phyloP scores from a whole-genome alignment of 768 basidiomycete genomes.

The Hygrocybe punicea region DNA sequence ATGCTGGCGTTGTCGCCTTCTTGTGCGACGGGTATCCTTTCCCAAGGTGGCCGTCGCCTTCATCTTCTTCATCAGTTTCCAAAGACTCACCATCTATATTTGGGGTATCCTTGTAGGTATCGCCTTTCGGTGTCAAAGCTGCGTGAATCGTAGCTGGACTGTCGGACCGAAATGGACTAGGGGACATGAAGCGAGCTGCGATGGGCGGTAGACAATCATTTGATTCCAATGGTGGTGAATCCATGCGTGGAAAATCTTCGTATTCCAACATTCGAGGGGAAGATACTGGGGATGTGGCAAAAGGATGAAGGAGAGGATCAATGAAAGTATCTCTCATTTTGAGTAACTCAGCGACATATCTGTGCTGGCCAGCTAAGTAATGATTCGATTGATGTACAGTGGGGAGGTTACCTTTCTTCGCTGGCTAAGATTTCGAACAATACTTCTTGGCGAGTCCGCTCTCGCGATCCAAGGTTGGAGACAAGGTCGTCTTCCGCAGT shows the following conservation, averaged over 20 bases:
- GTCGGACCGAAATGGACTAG: constrained; percentile 41
- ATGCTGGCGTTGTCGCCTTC: constrained; percentile 23
- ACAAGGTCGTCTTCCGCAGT: constrained; percentile 93
- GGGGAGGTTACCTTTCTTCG: constrained; percentile 74
- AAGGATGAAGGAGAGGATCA: constrained; percentile 84
- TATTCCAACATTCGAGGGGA: constrained; percentile 62
- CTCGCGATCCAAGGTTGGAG: constrained; percentile 86
- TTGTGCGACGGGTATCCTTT: constrained; percentile 37
- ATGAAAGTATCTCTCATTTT: constrained; percentile 95
- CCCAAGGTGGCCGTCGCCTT: constrained; percentile 53
- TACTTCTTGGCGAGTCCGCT: constrained; percentile 94
- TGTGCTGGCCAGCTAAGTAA: constrained; percentile 31
- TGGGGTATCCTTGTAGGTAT: constrained; percentile 53
- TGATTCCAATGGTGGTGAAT: constrained; percentile 70
- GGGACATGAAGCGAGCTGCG: constrained; percentile 87
- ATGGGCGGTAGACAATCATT: constrained; percentile 78
- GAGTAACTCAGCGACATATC: constrained; percentile 87
- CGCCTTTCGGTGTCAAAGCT: constrained; percentile 28
- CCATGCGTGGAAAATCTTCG: constrained; percentile 61
- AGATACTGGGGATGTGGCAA: constrained; percentile 43
- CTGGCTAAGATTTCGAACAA: constrained; percentile 95
- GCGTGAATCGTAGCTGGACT: constrained; percentile 35
- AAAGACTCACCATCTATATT: constrained; percentile 70
- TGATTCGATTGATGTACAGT: constrained; percentile 1
- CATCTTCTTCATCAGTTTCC: constrained; percentile 69